These are phyloP conservation scores for Hypomyces perniciosus DNA, from an alignment of 2,329 filamentous ascomycete genomes.

Conservation along the genomic window DNA sequence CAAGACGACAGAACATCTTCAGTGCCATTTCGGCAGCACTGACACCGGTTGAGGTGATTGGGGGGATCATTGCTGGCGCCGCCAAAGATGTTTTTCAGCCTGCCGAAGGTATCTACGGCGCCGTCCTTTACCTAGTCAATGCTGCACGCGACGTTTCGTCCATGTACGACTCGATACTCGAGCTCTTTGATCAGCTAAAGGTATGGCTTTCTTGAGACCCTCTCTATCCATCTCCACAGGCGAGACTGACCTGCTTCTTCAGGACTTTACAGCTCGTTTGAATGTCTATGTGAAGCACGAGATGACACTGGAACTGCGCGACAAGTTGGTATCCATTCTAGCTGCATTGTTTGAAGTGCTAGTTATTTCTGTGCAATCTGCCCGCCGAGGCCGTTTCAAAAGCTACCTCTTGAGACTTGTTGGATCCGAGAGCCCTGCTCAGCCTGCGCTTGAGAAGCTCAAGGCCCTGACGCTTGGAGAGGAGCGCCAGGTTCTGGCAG, in stretches of 20 bases:
- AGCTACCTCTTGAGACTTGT: constrained; percentile 36
- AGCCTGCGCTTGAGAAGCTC: constrained; percentile 34
- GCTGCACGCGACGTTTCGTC: constrained; percentile 40
- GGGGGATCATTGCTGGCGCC: constrained; percentile 31
- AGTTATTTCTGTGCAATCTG: constrained; percentile 36
- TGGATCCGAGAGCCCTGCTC: constrained; percentile 34
- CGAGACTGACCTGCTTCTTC: neutral
- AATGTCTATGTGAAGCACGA: constrained; percentile 34
- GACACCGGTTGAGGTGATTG: constrained; percentile 34
- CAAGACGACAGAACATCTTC: constrained; percentile 29
- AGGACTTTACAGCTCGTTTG: constrained; percentile 38
- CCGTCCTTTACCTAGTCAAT: constrained; percentile 36
- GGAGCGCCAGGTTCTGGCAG: constrained; percentile 37
- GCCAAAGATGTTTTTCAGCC: constrained; percentile 35
- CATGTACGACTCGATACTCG: constrained; percentile 39
- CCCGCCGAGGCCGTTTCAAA: constrained; percentile 35
- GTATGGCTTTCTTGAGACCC: constrained; percentile 15
- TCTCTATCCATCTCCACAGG: neutral
- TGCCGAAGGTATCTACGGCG: constrained; percentile 35
- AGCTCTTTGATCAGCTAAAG: constrained; percentile 37
- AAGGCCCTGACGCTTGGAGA: constrained; percentile 37
- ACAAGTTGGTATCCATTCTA: constrained; percentile 37
- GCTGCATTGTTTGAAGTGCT: constrained; percentile 40
- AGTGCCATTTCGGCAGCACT: constrained; percentile 26
- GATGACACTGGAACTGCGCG: constrained; percentile 32